Evolutionary conservation across 306 rosid species (phyloP).

Genomic region (Quercus rubra): DNA sequence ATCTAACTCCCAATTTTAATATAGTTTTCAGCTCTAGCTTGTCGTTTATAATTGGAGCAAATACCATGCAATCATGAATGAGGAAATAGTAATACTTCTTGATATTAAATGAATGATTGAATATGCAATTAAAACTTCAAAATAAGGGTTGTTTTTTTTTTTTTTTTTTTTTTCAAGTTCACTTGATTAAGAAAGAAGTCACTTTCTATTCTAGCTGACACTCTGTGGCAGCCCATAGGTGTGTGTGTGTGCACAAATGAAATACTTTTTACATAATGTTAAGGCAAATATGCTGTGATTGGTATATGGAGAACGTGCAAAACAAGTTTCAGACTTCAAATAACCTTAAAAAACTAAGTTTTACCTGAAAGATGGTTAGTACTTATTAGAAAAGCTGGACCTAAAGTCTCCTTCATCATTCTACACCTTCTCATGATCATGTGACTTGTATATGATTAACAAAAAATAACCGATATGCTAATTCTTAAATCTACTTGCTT

Average conservation of each 20-base stretch:
- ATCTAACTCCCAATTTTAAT: too few species aligned
- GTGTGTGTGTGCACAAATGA: not conserved
- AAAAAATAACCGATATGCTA: not conserved
- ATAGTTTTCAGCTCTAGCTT: too few species aligned
- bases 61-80: too few species aligned
- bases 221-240: too few species aligned
- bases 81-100: too few species aligned
- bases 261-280: not conserved
- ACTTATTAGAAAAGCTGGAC: not conserved
- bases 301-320: not conserved
- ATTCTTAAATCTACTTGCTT: not conserved
- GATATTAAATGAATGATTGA: too few species aligned
- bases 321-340: not conserved
- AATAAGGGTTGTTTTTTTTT: too few species aligned
- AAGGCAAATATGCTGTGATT: not conserved
- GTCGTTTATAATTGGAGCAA: too few species aligned
- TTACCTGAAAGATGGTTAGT: not conserved
- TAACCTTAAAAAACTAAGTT: not conserved
- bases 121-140: too few species aligned
- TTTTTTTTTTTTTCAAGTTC: too few species aligned
- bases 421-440: not conserved
- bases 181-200: too few species aligned
- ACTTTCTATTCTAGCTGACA: too few species aligned
- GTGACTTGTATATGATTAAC: not conserved
- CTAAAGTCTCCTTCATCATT: not conserved